Base-by-base conservation (phyloP, 108 stramenopile genomes). In the Nitzschia sp. region DNA sequence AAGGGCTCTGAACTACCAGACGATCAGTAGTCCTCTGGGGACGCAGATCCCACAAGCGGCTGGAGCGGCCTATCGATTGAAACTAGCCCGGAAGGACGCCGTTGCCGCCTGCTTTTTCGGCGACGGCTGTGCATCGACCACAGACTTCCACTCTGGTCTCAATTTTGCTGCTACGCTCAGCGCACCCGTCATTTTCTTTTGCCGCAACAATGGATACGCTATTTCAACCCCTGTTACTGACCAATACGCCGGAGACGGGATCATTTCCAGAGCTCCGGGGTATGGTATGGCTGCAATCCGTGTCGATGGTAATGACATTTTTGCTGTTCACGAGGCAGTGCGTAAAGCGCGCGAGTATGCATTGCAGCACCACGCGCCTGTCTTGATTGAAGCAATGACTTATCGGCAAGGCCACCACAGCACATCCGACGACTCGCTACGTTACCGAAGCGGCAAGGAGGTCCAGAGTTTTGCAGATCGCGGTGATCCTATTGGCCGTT, bases 121-220 rank as follows among this genome's bases (percentile, higher is more conserved):
- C 16, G 98, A 99, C 57, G 98, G 98, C 8, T 94, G 94, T 4
- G 96, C 97, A 5, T 91, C 89, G 32, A 94, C 95, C 31, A 85
- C 94, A 6, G 98, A 99, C 76, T 98, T 98, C 73, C 97, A 99
- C 63, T 96, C 97, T 2, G 98, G 87, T 45, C 64, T 96, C 53
- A 97, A 96, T 71, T 95, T 99, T 84, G 95, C 97, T 6, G 86
- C 97, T 19, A 97, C 97, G 5, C 80, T 98, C 22, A 79, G 83
- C 11, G 74, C 79, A 5, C 98, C 98, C 22, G 89, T 96, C 58
- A 78, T 99, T 5, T 99, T 99, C 88, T 83, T 98, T 61, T 97
- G 96, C 66, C 78, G 98, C 21, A 99, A 99, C 77, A 99, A 99
- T 72, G 97, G 97, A 6, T 99, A 95, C 58, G 98, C 98, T 35